A percentile compares a stretch with the other conserved stretches of the same genome.
phyloP scores from a whole-genome alignment of 2,329 filamentous ascomycete species.

The Cordyceps pruinosa region DNA sequence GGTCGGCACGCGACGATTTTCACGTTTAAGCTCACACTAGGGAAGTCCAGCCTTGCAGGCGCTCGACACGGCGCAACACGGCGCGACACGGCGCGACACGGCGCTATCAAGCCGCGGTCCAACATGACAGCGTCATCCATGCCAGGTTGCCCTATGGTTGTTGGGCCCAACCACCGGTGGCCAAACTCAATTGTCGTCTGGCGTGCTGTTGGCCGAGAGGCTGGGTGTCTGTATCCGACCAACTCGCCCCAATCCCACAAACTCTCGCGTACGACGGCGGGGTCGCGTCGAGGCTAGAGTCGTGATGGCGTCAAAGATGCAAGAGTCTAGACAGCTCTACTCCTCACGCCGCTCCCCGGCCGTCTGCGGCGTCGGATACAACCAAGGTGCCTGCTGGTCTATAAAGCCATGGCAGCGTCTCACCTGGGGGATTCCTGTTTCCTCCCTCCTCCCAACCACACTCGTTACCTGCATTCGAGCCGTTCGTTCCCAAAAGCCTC shows the following conservation, averaged over 20 bases:
- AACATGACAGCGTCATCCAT: slow-evolving; percentile 1
- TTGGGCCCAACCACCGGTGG: not conserved
- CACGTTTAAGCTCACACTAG: not conserved
- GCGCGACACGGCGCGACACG: not conserved
- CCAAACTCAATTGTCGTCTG: not conserved
- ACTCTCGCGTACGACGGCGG: too few relatives aligned
- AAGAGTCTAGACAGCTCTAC: not conserved
- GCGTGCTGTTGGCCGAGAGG: not conserved
- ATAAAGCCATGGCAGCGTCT: not conserved
- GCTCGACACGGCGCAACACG: not conserved
- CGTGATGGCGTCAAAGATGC: not conserved
- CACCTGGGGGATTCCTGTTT: not conserved
- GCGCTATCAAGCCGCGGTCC: not conserved
- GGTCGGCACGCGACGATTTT: not conserved
- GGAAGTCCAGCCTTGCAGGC: too few relatives aligned
- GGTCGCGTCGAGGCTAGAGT: not conserved
- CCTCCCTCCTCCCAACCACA: not conserved
- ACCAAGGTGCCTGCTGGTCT: not conserved
- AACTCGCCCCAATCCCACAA: not conserved
- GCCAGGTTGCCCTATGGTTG: not conserved
- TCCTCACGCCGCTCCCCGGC: too few relatives aligned
- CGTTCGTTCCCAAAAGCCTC: not conserved
- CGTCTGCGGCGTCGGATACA: too few relatives aligned
- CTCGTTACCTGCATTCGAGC: not conserved
- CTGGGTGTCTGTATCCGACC: not conserved